Evolutionary conservation across 345 rosid species (phyloP).

Genomic region (Boechera stricta): DNA sequence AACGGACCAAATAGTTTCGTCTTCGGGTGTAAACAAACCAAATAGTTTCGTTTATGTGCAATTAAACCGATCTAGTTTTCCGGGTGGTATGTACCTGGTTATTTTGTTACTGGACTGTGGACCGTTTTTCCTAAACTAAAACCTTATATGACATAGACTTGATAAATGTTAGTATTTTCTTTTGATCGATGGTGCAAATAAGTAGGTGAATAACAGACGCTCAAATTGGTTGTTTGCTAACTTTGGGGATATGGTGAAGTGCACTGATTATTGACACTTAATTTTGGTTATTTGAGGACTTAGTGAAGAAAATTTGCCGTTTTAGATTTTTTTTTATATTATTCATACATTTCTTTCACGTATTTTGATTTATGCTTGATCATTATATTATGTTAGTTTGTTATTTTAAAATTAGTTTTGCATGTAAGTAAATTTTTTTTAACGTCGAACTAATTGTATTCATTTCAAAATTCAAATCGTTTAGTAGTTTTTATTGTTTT

Average conservation of each 20-base stretch:
- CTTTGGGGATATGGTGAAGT: not conserved
- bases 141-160: conserved; percentile 25
- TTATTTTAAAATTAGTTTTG: not conserved
- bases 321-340: not conserved
- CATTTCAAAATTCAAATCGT: no score
- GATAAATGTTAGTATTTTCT: not conserved
- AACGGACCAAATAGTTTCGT: no score
- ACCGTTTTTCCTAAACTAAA: not conserved
- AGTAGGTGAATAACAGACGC: not conserved
- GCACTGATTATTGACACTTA: not conserved
- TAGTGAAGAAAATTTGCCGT: not conserved
- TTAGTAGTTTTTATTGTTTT: not conserved
- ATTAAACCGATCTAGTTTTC: no score
- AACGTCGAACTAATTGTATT: no score
- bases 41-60: no score
- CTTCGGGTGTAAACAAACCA: no score
- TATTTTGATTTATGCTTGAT: not conserved
- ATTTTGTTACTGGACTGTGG: no score
- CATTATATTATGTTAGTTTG: not conserved
- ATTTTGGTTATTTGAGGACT: not conserved
- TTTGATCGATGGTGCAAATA: not conserved
- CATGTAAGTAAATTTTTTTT: not conserved
- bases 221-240: not conserved
- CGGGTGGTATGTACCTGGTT: no score
- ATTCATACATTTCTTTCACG: not conserved